A percentile compares a stretch with the other conserved stretches of the same genome.
Evolutionary conservation across 179 eudicot species (phyloP).

Genomic region (Silene vulgaris): DNA sequence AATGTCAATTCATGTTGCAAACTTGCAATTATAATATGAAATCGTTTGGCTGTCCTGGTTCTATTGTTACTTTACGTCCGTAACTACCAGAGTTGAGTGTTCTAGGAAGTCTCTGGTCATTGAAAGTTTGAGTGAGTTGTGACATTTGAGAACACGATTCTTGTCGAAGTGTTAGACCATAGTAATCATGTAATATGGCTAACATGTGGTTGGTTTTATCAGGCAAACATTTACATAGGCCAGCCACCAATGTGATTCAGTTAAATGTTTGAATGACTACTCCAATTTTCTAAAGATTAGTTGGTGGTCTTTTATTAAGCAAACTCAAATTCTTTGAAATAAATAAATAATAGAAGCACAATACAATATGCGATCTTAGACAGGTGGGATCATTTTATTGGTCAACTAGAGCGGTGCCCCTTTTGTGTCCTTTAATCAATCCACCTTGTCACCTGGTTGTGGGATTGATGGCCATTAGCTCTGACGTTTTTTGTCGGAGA

Average conservation of each 20-base stretch:
- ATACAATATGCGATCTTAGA: neutral
- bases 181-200: neutral
- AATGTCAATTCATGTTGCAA: neutral
- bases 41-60: neutral
- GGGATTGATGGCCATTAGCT: neutral
- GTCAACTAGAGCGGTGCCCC: neutral
- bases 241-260: neutral
- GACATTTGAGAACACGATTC: neutral
- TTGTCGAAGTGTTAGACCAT: neutral
- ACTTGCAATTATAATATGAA: neutral
- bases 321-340: neutral
- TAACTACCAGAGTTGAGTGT: neutral
- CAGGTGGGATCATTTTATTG: neutral
- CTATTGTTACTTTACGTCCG: neutral
- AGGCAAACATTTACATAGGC: neutral
- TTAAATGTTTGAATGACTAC: constrained; percentile 2
- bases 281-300: neutral
- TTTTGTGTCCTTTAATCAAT: neutral
- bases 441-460: neutral
- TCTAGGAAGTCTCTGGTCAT: neutral
- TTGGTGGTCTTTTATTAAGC: neutral
- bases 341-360: neutral
- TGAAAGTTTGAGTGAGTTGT: neutral
- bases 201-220: neutral
- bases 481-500: neutral